Evolutionary conservation across 768 basidiomycete genomes (phyloP).

Genomic region (Leccinum obscurum): DNA sequence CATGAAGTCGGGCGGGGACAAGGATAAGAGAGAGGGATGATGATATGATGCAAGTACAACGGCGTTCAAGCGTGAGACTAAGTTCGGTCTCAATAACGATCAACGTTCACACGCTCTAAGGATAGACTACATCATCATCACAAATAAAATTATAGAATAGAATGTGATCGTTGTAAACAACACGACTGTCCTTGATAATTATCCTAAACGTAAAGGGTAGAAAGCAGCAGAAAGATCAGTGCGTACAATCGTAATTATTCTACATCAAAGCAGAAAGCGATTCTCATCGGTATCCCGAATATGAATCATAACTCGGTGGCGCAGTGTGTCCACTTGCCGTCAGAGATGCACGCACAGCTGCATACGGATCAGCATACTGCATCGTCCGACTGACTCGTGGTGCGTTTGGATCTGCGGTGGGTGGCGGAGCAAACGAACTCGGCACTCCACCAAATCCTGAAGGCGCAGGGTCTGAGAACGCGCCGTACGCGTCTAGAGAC

Average conservation of each 20-base stretch:
- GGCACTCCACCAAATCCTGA: constrained; percentile 59
- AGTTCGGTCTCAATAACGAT: constrained; percentile 11
- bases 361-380: constrained; percentile 91
- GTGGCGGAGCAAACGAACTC: constrained; percentile 35
- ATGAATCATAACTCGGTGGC: constrained; percentile 56
- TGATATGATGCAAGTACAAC: constrained; percentile 1
- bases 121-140: constrained; percentile 10
- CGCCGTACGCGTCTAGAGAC: constrained; percentile 87
- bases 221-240: constrained; percentile 10
- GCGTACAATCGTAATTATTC: constrained; percentile 13
- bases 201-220: constrained; percentile 9
- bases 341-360: constrained; percentile 70
- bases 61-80: constrained; percentile 22
- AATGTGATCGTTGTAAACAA: constrained; percentile 10
- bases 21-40: neutral
- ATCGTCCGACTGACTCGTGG: constrained; percentile 81
- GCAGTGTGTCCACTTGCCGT: constrained; percentile 30
- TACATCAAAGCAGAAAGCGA: neutral
- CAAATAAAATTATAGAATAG: constrained; percentile 10
- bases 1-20: constrained; percentile 6
- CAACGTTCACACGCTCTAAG: constrained; percentile 3
- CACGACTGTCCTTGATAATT: constrained; percentile 11
- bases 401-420: constrained; percentile 32
- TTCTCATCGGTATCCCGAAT: constrained; percentile 49
- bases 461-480: constrained; percentile 86